Conservation (phyloP, 1,284 basidiomycete genomes). For the Trichosporon coremiiforme region DNA sequence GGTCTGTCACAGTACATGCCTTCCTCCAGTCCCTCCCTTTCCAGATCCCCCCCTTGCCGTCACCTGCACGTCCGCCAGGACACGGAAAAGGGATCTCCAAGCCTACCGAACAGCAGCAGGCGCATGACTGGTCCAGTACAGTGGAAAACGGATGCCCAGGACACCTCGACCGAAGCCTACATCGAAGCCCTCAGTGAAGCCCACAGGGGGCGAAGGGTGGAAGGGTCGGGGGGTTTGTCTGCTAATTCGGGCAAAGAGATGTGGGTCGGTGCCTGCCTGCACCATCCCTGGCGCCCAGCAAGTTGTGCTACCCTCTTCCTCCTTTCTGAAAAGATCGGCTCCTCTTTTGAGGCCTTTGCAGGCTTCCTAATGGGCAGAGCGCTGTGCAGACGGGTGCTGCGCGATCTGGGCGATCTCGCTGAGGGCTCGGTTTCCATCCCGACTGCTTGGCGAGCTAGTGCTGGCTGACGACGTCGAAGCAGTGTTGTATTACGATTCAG, state of each 20-base stretch:
- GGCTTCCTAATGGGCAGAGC: too few relatives aligned
- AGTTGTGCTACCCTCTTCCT: background rate
- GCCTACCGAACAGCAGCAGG: background rate
- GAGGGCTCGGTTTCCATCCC: background rate
- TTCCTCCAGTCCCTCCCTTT: background rate
- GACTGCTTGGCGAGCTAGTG: too few relatives aligned
- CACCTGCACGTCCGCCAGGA: background rate
- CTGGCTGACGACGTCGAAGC: background rate
- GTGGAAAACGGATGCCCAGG: too few relatives aligned
- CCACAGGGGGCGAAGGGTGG: background rate
- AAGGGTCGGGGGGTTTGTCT: background rate
- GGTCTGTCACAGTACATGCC: background rate
- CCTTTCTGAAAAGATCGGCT: background rate
- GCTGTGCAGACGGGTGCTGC: too few relatives aligned
- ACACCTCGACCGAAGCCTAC: background rate
- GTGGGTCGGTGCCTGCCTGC: background rate
- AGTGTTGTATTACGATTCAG: background rate
- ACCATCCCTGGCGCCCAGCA: background rate
- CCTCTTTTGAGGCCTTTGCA: too few relatives aligned
- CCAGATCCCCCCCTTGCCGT: background rate
- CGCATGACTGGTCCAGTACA: background rate
- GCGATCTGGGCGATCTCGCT: background rate
- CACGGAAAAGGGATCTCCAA: background rate
- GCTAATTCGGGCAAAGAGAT: slow-evolving; percentile 12
- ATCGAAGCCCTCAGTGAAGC: background rate